Percentiles rank a stretch among this genome's conserved stretches.
These are phyloP conservation scores for Yamadazyma ubonensis DNA, from an alignment of 805 yeast genomes.

Conservation along the genomic window DNA sequence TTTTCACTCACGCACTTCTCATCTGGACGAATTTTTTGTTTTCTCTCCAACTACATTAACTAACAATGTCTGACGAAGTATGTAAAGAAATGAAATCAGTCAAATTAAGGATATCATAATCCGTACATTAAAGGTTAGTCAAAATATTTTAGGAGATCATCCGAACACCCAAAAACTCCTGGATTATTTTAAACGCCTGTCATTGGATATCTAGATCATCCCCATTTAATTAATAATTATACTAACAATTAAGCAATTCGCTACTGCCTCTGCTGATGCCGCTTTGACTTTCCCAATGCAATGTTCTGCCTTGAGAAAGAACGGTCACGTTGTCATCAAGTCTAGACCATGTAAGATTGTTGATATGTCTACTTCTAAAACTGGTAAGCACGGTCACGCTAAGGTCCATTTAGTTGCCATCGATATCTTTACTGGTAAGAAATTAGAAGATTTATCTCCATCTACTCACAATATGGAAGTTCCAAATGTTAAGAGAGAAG, in stretches of 20 bases:
- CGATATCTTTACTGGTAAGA: slow-evolving; percentile 98
- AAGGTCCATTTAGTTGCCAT: slow-evolving; percentile 99
- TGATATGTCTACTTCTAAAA: slow-evolving; percentile 99
- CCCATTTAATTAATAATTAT: too few relatives aligned
- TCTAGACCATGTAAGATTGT: slow-evolving; percentile 99
- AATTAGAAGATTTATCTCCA: slow-evolving; percentile 99
- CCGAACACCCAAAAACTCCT: too few relatives aligned
- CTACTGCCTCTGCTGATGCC: slow-evolving; percentile 98
- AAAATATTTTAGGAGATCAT: too few relatives aligned
- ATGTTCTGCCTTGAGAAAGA: slow-evolving; percentile 99
- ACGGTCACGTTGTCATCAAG: slow-evolving; percentile 98
- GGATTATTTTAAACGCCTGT: slow-evolving; percentile 4
- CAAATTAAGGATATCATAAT: too few relatives aligned
- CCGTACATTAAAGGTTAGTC: too few relatives aligned
- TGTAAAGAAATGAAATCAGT: slow-evolving; percentile 4
- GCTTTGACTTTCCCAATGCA: slow-evolving; percentile 98
- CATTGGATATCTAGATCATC: slow-evolving; percentile 6
- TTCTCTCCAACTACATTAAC: slow-evolving; percentile 7
- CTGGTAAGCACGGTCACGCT: slow-evolving; percentile 99
- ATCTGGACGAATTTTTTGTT: slow-evolving; percentile 14
- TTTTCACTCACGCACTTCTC: slow-evolving; percentile 10
- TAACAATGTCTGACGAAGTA: slow-evolving; percentile 16
- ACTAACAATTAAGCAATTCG: slow-evolving; percentile 71
- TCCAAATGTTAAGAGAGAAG: slow-evolving; percentile 94
- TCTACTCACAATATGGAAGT: slow-evolving; percentile 99